Conservation (phyloP, 2,329 filamentous ascomycete species). For the Helotiales sp. region DNA sequence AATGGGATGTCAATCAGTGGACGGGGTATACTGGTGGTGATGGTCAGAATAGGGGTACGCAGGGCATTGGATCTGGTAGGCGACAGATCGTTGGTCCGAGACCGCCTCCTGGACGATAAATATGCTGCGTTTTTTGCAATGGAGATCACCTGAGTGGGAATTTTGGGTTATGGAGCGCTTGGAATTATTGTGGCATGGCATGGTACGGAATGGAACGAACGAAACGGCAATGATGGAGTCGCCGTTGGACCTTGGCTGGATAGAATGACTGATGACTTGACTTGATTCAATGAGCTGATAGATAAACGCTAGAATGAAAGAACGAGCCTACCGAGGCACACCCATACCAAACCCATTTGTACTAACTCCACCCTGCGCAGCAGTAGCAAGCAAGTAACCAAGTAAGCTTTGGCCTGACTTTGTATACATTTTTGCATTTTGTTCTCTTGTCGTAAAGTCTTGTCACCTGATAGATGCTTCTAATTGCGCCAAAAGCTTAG, state of each 20-base stretch:
- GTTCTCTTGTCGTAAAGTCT: too few species aligned
- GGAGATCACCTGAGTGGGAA: background rate
- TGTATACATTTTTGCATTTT: too few species aligned
- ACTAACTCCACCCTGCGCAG: background rate
- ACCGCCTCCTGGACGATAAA: constrained; percentile 55
- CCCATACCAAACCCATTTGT: too few species aligned
- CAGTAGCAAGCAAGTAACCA: background rate
- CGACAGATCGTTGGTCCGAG: constrained; percentile 81
- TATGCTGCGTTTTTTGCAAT: background rate
- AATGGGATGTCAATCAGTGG: constrained; percentile 66
- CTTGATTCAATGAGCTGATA: background rate
- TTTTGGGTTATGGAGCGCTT: background rate
- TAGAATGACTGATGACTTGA: background rate
- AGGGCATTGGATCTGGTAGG: constrained; percentile 71
- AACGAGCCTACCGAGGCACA: background rate
- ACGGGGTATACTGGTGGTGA: constrained; percentile 76
- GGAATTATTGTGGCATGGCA: background rate
- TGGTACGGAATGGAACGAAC: background rate
- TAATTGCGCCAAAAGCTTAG: too few species aligned
- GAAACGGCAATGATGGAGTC: background rate
- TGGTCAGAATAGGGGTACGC: constrained; percentile 68
- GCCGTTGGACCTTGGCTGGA: background rate
- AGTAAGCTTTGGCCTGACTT: too few species aligned
- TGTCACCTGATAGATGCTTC: too few species aligned
- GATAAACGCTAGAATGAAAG: constrained; percentile 6